These are phyloP conservation scores for Murraya koenigii DNA, from an alignment of 345 rosid genomes.

Conservation along the genomic window DNA sequence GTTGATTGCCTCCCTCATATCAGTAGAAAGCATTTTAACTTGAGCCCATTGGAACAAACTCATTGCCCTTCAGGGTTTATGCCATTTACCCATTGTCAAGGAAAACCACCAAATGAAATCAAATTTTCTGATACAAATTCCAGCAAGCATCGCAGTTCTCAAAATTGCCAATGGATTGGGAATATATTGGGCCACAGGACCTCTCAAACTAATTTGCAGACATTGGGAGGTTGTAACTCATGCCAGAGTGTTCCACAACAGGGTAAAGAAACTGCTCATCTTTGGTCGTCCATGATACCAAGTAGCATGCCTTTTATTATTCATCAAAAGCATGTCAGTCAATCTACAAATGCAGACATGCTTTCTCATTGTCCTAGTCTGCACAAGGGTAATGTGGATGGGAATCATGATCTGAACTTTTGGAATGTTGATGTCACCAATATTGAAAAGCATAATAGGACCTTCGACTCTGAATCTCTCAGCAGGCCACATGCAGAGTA, in stretches of 20 bases:
- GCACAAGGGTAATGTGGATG: slow-evolving; percentile 28
- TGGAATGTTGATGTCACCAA: slow-evolving; percentile 38
- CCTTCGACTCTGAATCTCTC: slow-evolving; percentile 36
- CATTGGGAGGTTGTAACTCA: slow-evolving; percentile 36
- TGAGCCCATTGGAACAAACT: slow-evolving; percentile 39
- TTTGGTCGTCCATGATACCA: slow-evolving; percentile 49
- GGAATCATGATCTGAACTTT: slow-evolving; percentile 30
- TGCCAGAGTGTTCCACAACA: slow-evolving; percentile 48
- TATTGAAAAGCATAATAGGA: slow-evolving; percentile 47
- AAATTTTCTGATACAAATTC: slow-evolving; percentile 43
- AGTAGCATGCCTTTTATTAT: slow-evolving; percentile 42
- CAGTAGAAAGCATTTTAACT: slow-evolving; percentile 19
- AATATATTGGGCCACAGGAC: slow-evolving; percentile 39
- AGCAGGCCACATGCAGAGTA: slow-evolving; percentile 33
- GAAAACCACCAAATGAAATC: slow-evolving; percentile 36
- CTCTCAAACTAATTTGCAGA: slow-evolving; percentile 30
- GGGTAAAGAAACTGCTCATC: slow-evolving; percentile 44
- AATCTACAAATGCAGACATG: slow-evolving; percentile 29
- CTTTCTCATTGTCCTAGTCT: slow-evolving; percentile 33
- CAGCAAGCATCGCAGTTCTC: slow-evolving; percentile 31
- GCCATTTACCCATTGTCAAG: slow-evolving; percentile 40
- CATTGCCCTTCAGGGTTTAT: slow-evolving; percentile 35
- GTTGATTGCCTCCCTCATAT: slow-evolving; percentile 43
- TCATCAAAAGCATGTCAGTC: slow-evolving; percentile 33
- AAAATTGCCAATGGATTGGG: slow-evolving; percentile 45